Percentiles rank a stretch among this genome's conserved stretches.
phyloP scores from a whole-genome alignment of 2,329 filamentous ascomycete species.

The Trichoderma sp. region DNA sequence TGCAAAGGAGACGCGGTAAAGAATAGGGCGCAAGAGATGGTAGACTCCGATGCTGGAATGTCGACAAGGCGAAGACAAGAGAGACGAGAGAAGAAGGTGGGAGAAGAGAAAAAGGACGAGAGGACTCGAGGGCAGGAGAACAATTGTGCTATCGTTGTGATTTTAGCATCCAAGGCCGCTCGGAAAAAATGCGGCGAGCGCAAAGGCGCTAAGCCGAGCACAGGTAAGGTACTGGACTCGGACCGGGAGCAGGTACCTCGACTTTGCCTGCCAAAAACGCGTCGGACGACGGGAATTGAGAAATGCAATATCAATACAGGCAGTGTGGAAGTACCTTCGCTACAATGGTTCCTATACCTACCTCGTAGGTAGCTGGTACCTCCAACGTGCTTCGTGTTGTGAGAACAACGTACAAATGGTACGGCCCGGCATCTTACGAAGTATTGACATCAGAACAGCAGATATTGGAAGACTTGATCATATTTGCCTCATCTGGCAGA shows the following conservation, averaged over 20 bases:
- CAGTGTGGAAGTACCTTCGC: no score
- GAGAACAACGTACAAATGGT: no score
- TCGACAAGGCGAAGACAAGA: neutral
- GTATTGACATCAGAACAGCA: no score
- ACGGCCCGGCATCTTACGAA: no score
- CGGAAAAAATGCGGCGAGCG: constrained; percentile 29
- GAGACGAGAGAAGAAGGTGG: neutral
- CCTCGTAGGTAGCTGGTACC: no score
- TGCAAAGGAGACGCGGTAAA: neutral
- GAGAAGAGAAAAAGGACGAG: neutral
- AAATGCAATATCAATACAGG: no score
- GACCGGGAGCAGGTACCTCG: constrained; percentile 14
- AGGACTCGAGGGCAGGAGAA: constrained; percentile 4
- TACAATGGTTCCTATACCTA: no score
- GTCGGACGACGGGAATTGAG: constrained; percentile 1
- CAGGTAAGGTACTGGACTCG: neutral
- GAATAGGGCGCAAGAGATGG: neutral
- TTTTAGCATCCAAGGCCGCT: neutral
- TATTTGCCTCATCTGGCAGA: no score
- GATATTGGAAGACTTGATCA: no score
- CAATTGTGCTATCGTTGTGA: neutral
- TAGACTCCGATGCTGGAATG: neutral
- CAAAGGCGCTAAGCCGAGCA: constrained; percentile 29
- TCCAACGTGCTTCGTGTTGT: no score
- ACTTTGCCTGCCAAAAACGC: neutral